Evolutionary conservation across 192 early-diverging fungal genomes (phyloP), one percentile per base, ranked within the genome.

Genomic region (Mortierella hygrophila): DNA sequence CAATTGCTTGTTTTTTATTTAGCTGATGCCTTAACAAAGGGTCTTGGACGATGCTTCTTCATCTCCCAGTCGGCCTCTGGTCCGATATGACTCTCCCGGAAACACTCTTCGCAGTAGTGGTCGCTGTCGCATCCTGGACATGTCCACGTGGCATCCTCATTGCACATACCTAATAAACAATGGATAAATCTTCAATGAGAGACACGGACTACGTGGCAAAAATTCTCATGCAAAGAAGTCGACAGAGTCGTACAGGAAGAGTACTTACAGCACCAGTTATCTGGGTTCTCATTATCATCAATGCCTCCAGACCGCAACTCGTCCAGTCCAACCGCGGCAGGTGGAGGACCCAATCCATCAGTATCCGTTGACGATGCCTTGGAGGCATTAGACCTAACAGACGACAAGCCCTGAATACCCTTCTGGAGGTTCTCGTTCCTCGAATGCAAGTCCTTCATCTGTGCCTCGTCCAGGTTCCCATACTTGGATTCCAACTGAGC

Each of bases 61-160:
- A 84, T 75, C 65, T 89, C 89, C 82, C 87, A 88, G 54, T 89
- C 89, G 52, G 89, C 79, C 37, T 84, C 82, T 7, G 82, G 76
- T 16, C 89, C 78, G 55, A 79, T 47, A 87, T 94, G 93, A 41
- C 90, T 91, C 73, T 91, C 83, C 21, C 88, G 87, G 83, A 92
- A 94, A 55, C 93, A 94, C 7, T 72, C 75, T 38, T 83, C 65
- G 55, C 92, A 94, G 49, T 93, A 94, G 52, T 89, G 49, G 70
- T 93, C 93, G 78, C 93, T 88, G 32, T 94, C 93, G 77, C 93
- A 94, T 23, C 90, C 91, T 41, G 79, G 75, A 85, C 93, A 94
- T n/a, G 73, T 77, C 73, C 93, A 81, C 9, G 88, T 90, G 2
- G 91, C 92, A 74, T 94, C 93, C 18, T 94, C 92, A 72, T 92